These are phyloP conservation scores for Penicillium thymicola DNA, from an alignment of 2,329 filamentous ascomycete genomes.

Conservation along the genomic window DNA sequence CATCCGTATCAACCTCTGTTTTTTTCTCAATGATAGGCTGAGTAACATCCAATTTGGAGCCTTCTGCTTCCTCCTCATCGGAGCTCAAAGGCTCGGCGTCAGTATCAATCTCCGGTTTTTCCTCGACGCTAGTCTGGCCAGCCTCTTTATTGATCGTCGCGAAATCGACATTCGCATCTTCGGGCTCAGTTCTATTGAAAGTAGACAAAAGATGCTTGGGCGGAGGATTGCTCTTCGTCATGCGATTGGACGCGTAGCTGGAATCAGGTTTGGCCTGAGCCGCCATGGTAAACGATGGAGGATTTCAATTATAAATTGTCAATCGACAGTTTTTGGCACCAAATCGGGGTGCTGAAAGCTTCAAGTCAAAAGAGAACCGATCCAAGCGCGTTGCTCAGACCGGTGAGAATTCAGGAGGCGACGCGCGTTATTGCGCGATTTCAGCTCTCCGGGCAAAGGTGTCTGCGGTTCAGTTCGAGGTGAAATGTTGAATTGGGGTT, in stretches of 20 bases:
- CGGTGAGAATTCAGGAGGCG: background rate
- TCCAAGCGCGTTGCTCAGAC: background rate
- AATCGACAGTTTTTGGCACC: background rate
- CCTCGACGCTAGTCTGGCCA: background rate
- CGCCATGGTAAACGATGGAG: slow-evolving; percentile 17
- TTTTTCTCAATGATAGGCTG: background rate
- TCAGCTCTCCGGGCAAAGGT: background rate
- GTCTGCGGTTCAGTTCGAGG: background rate
- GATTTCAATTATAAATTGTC: background rate
- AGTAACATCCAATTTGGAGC: background rate
- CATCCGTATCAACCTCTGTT: background rate
- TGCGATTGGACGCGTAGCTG: slow-evolving; percentile 24
- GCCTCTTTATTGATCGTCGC: background rate
- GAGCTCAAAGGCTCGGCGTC: slow-evolving; percentile 7
- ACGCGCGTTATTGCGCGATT: background rate
- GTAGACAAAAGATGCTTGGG: slow-evolving; percentile 24
- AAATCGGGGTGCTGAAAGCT: background rate
- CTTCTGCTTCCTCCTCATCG: slow-evolving; percentile 4
- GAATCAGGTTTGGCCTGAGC: slow-evolving; percentile 23
- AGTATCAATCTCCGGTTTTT: background rate
- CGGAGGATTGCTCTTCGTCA: slow-evolving; percentile 21
- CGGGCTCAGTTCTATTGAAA: slow-evolving; percentile 18
- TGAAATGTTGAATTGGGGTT: background rate
- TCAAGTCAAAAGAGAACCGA: background rate
- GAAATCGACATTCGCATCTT: background rate